phyloP scores from a whole-genome alignment of 441 rosid species.

The Populus hybrid region DNA sequence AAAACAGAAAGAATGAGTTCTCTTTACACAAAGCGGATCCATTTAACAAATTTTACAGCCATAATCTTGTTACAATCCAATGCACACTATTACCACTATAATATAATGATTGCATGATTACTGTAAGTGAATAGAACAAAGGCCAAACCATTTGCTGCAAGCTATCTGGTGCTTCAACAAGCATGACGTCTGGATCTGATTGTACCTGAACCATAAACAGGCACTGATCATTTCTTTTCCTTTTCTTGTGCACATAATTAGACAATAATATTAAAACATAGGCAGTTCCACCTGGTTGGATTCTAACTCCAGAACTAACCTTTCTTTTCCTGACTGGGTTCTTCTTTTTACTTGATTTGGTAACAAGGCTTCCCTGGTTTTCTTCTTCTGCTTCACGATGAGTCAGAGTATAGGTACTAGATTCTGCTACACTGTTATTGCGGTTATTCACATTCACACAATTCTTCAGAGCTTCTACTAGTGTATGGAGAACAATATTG shows the following conservation, averaged over 20 bases:
- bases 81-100: not conserved
- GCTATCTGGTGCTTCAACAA: slow-evolving; percentile 59
- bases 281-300: slow-evolving; percentile 6
- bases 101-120: not conserved
- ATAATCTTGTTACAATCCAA: not conserved
- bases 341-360: slow-evolving; percentile 67
- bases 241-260: slow-evolving; percentile 6
- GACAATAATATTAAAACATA: slow-evolving; percentile 6
- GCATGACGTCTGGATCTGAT: slow-evolving; percentile 60
- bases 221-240: slow-evolving; percentile 9
- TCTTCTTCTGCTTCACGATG: slow-evolving; percentile 63
- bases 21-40: not conserved
- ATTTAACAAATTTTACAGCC: not conserved
- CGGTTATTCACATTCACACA: slow-evolving; percentile 57
- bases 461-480: slow-evolving; percentile 64
- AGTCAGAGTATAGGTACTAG: slow-evolving; percentile 46
- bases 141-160: slow-evolving; percentile 73
- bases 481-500: slow-evolving; percentile 50
- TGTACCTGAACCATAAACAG: slow-evolving; percentile 43
- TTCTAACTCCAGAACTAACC: slow-evolving; percentile 36
- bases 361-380: slow-evolving; percentile 43
- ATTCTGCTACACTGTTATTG: slow-evolving; percentile 49
- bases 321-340: slow-evolving; percentile 80
- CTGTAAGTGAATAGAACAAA: slow-evolving; percentile 22
- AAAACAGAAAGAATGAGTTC: not conserved